These are phyloP conservation scores for Candida freyschussii DNA, from an alignment of 1,139 yeast species.

Conservation along the genomic window DNA sequence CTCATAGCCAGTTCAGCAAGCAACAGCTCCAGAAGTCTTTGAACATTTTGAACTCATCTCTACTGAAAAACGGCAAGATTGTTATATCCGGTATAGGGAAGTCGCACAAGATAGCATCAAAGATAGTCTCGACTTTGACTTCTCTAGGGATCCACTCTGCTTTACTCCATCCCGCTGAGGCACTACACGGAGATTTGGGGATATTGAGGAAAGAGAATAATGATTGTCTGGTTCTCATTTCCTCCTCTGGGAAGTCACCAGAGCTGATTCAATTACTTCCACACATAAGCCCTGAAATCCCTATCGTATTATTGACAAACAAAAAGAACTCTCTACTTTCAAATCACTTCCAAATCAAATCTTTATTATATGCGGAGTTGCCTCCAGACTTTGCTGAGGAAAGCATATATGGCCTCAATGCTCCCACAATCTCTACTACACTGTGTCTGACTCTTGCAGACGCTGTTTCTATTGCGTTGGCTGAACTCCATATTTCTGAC, in stretches of 20 bases:
- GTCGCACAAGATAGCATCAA: constrained; percentile 71
- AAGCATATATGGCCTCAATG: constrained; percentile 69
- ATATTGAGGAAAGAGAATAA: constrained; percentile 46
- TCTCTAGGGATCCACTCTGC: constrained; percentile 70
- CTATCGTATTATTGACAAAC: constrained; percentile 63
- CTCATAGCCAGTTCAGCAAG: constrained; percentile 40
- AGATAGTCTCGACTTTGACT: constrained; percentile 76
- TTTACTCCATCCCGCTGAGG: constrained; percentile 77
- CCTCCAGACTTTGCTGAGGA: constrained; percentile 62
- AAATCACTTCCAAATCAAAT: constrained; percentile 39
- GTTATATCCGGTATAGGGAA: constrained; percentile 83
- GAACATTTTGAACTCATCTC: constrained; percentile 45
- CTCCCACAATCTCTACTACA: constrained; percentile 85
- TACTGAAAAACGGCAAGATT: constrained; percentile 56
- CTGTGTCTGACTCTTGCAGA: constrained; percentile 74
- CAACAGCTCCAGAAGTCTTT: constrained; percentile 47
- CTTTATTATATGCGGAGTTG: constrained; percentile 58
- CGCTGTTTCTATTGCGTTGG: constrained; percentile 67
- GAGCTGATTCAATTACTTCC: constrained; percentile 54
- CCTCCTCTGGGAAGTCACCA: constrained; percentile 82
- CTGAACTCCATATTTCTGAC: constrained; percentile 62
- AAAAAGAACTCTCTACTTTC: constrained; percentile 45
- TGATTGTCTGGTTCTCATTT: constrained; percentile 63
- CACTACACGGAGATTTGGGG: constrained; percentile 89
- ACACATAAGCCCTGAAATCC: constrained; percentile 49